Evolutionary conservation across 805 yeast genomes (phyloP).

Genomic region (Saturnispora besseyi): DNA sequence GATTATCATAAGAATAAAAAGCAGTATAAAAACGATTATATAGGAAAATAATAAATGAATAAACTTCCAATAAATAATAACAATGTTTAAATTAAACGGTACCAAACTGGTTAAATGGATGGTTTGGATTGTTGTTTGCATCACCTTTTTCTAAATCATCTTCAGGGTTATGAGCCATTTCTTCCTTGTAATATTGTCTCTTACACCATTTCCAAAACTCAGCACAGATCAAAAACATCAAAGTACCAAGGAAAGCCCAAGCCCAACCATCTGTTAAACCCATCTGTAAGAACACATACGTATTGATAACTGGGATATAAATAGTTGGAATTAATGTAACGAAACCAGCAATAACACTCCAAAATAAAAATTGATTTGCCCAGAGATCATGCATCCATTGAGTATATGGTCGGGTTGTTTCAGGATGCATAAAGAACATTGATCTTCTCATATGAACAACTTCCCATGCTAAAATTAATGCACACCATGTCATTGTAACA

Average conservation of each 20-base stretch:
- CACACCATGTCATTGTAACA: slow-evolving; percentile 81
- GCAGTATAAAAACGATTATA: not conserved
- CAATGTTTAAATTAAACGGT: not conserved
- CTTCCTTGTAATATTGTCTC: slow-evolving; percentile 39
- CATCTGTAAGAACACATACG: slow-evolving; percentile 62
- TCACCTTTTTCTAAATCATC: slow-evolving; percentile 44
- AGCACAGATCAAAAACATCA: slow-evolving; percentile 48
- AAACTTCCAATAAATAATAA: not conserved
- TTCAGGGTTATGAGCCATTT: slow-evolving; percentile 47
- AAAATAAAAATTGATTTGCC: slow-evolving; percentile 68
- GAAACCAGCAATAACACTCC: slow-evolving; percentile 70
- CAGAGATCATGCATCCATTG: slow-evolving; percentile 59
- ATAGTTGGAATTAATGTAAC: slow-evolving; percentile 70
- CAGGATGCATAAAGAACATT: slow-evolving; percentile 62
- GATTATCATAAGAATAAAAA: not conserved
- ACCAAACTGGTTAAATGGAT: slow-evolving; percentile 6
- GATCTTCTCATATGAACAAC: slow-evolving; percentile 66
- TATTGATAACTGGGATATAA: slow-evolving; percentile 82
- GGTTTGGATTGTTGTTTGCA: not conserved
- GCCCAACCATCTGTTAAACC: slow-evolving; percentile 80
- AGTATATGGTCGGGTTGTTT: slow-evolving; percentile 47
- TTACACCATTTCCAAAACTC: slow-evolving; percentile 64
- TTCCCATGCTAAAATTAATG: slow-evolving; percentile 76
- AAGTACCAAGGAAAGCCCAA: slow-evolving; percentile 49
- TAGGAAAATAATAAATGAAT: slow-evolving; percentile 1